Percentiles rank a stretch among this genome's conserved stretches.
These are phyloP conservation scores for Aspergillus haitiensis DNA, from an alignment of 495 filamentous ascomycete species.

Conservation along the genomic window DNA sequence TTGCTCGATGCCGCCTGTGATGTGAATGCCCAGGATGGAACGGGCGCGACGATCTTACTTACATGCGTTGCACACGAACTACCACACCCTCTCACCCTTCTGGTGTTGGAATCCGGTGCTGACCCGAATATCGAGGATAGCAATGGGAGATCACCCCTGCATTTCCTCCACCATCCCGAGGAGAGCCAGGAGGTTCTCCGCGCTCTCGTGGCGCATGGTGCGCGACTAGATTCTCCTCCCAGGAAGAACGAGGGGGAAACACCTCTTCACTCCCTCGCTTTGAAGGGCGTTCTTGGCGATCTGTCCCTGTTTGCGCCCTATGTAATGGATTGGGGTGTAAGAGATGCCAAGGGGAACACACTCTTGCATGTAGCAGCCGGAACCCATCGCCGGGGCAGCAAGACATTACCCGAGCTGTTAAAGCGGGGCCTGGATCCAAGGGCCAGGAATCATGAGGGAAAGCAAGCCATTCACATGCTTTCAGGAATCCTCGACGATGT, in stretches of 20 bases:
- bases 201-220: not conserved
- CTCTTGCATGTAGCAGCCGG: conserved; percentile 26
- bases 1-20: conserved; percentile 10
- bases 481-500: conserved; percentile 1
- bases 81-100: not conserved
- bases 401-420: conserved; percentile 19
- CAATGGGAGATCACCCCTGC: not conserved
- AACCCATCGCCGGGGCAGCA: not conserved
- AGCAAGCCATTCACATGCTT: conserved; percentile 18
- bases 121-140: not conserved
- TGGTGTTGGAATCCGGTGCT: not conserved
- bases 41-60: not conserved
- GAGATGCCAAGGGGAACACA: conserved; percentile 20
- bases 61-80: not conserved
- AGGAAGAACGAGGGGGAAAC: not conserved
- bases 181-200: not conserved
- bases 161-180: not conserved
- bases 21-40: conserved; percentile 7
- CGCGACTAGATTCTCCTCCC: not conserved
- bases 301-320: conserved; percentile 4
- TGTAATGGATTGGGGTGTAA: conserved; percentile 21
- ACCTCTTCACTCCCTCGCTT: conserved; percentile 1
- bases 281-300: not conserved
- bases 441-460: conserved; percentile 21
- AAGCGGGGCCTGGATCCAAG: conserved; percentile 19